Conservation (phyloP, 768 basidiomycete species). For the Russula virescens region DNA sequence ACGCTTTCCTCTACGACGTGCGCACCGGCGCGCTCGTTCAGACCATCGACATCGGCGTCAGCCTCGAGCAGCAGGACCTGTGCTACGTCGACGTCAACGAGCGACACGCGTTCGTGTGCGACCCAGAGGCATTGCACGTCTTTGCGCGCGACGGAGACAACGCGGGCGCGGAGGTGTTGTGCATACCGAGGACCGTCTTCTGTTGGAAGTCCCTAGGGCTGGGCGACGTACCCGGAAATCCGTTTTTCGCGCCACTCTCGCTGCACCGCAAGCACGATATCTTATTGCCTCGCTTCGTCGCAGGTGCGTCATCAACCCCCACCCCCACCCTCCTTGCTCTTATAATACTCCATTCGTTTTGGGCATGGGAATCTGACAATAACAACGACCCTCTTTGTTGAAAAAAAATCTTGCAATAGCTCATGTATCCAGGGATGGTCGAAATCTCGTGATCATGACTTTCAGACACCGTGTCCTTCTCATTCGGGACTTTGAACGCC, state of each 20-base stretch:
- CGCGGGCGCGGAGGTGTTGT: slow-evolving; percentile 36
- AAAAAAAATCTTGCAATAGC: no score
- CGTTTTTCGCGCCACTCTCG: background rate
- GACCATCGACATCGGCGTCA: slow-evolving; percentile 40
- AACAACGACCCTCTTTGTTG: no score
- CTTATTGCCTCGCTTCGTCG: background rate
- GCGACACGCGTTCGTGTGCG: slow-evolving; percentile 56
- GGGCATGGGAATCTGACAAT: no score
- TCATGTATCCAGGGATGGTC: slow-evolving; percentile 36
- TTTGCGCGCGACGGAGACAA: slow-evolving; percentile 50
- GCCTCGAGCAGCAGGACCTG: background rate
- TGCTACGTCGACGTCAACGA: slow-evolving; percentile 63
- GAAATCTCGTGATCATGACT: slow-evolving; percentile 31
- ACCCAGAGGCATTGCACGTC: slow-evolving; percentile 42
- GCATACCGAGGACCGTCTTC: slow-evolving; percentile 24
- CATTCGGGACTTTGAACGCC: slow-evolving; percentile 34
- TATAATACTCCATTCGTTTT: no score
- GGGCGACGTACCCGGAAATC: slow-evolving; percentile 1
- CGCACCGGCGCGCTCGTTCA: slow-evolving; percentile 44
- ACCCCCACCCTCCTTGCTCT: background rate
- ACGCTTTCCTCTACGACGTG: slow-evolving; percentile 60
- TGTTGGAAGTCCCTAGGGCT: background rate
- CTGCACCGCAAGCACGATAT: background rate
- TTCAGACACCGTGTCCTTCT: slow-evolving; percentile 28
- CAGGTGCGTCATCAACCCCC: slow-evolving; percentile 1